phyloP scores from a whole-genome alignment of 23 red algal genomes.

The Gracilaria caudata region DNA sequence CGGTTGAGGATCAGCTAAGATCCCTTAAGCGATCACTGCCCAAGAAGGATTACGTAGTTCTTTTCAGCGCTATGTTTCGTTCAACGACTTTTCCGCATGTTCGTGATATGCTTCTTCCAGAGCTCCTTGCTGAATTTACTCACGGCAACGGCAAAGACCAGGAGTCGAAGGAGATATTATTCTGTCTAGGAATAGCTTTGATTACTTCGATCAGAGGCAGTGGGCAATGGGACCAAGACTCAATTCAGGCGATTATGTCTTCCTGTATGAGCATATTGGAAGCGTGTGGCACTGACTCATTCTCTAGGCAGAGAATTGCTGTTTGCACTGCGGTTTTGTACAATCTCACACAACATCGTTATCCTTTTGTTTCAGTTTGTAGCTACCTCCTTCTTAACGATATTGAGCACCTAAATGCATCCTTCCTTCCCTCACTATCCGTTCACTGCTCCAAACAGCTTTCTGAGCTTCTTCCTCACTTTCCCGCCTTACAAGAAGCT shows the following conservation, averaged over 20 bases:
- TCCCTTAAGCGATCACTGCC: not conserved
- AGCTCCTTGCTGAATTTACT: not conserved
- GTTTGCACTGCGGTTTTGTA: not conserved
- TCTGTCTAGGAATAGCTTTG: not conserved
- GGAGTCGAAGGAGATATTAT: conserved; percentile 2
- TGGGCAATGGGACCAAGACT: conserved; percentile 2
- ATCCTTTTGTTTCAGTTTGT: not conserved
- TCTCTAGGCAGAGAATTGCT: not conserved
- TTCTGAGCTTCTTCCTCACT: not conserved
- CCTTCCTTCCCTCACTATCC: not conserved
- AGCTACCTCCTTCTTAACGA: conserved; percentile 8
- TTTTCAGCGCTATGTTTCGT: not conserved
- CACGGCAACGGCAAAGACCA: not conserved
- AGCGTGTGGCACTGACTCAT: not conserved
- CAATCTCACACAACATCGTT: conserved; percentile 1
- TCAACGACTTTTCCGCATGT: not conserved
- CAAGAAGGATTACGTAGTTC: not conserved
- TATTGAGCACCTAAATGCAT: conserved; percentile 1
- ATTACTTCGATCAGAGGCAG: not conserved
- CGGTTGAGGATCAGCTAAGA: conserved; percentile 4
- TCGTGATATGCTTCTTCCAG: conserved; percentile 4
- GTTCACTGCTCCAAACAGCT: not conserved
- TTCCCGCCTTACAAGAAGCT: not conserved
- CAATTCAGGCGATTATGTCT: not conserved
- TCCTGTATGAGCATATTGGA: conserved; percentile 1